Evolutionary conservation across 2,329 filamentous ascomycete genomes (phyloP).

Genomic region (Bipolaris oryzae): DNA sequence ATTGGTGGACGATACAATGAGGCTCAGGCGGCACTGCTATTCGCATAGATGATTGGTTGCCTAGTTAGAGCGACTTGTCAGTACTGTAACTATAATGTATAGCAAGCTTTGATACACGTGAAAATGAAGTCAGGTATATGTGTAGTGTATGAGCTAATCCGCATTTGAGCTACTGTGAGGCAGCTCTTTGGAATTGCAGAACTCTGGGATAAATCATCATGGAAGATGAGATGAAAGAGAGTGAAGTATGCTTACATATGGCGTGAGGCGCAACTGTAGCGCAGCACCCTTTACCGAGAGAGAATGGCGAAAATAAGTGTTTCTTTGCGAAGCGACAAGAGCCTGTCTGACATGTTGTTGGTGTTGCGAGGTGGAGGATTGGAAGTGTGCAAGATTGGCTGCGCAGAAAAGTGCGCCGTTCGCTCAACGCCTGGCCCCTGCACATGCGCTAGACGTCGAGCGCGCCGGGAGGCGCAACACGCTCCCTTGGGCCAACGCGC

Average conservation of each 20-base stretch:
- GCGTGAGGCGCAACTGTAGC: not conserved
- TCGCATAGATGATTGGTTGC: constrained; percentile 10
- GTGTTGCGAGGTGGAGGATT: not conserved
- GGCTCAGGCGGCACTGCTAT: constrained; percentile 12
- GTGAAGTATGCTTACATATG: not conserved
- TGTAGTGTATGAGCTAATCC: constrained; percentile 55
- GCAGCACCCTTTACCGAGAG: not conserved
- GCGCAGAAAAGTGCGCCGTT: constrained; percentile 16
- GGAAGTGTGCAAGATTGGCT: not conserved
- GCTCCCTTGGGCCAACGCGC: constrained; percentile 10
- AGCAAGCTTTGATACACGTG: not conserved
- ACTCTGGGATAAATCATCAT: constrained; percentile 55
- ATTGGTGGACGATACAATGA: constrained; percentile 51
- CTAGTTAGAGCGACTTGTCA: constrained; percentile 17
- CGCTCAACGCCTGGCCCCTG: constrained; percentile 19
- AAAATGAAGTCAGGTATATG: constrained; percentile 48
- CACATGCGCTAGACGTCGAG: constrained; percentile 12
- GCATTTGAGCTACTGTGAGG: constrained; percentile 47
- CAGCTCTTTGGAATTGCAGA: constrained; percentile 58
- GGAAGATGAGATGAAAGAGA: not conserved
- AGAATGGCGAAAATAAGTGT: too few relatives aligned
- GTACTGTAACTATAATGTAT: constrained; percentile 11
- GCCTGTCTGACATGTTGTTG: not conserved
- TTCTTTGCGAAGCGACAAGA: not conserved
- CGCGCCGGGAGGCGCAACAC: constrained; percentile 15